Conservation (phyloP, 2,329 filamentous ascomycete species). For the Fusarium brachygibbosum region DNA sequence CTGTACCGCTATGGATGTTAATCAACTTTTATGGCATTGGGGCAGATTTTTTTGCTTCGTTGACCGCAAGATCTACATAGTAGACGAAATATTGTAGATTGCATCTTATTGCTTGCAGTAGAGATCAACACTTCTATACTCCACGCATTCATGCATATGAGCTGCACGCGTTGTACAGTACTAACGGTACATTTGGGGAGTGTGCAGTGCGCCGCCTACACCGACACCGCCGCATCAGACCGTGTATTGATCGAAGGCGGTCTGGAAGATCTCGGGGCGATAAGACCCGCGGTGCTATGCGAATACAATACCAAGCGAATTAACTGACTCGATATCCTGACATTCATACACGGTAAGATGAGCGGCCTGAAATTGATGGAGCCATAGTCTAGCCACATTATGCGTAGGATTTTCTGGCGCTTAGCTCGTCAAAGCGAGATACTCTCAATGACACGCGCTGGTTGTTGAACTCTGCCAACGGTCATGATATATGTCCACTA, state of each 20-base stretch:
- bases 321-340: constrained; percentile 7
- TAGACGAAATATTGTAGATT: constrained; percentile 23
- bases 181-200: constrained; percentile 21
- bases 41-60: constrained; percentile 10
- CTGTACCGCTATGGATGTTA: too few species aligned
- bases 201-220: constrained; percentile 21
- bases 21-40: background rate
- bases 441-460: background rate
- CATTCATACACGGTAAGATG: background rate
- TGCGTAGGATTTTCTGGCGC: constrained; percentile 4
- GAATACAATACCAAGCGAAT: background rate
- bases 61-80: constrained; percentile 34
- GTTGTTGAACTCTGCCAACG: too few species aligned
- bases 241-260: constrained; percentile 28
- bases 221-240: constrained; percentile 22
- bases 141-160: constrained; percentile 28
- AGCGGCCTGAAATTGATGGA: constrained; percentile 1
- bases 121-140: constrained; percentile 32
- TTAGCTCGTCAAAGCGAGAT: constrained; percentile 16
- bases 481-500: too few species aligned
- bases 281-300: constrained; percentile 11
- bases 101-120: constrained; percentile 28
- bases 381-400: background rate
- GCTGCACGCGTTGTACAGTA: constrained; percentile 24
- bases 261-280: constrained; percentile 38